Evolutionary conservation across 352 stramenopile species (phyloP), one percentile per base, ranked within the genome.

Genomic region (Pythium vanterpoolii): DNA sequence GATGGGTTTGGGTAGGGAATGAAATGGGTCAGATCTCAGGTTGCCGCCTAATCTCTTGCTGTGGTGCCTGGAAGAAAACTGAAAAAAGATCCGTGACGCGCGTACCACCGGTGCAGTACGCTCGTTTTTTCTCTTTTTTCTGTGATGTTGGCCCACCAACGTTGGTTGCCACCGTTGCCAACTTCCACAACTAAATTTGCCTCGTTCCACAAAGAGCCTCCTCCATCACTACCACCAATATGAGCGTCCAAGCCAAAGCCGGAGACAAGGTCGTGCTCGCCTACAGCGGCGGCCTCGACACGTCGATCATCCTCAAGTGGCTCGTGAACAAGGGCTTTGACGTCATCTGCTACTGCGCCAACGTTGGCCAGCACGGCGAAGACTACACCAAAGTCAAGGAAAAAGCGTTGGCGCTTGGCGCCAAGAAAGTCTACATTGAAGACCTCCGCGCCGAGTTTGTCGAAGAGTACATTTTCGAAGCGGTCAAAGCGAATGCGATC

Each of bases 251-350:
- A 46, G 81, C 81, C 62, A 75, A 88, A 23, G 24, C 77, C 39
- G 83, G 83, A 69, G 83, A 93, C 69, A 98, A 98, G 76, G 83
- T 98, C 68, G 81, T 99, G 61, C 89, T 99, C 62, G 96, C 96
- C 51, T 99, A 99, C 87, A 97, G 86, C 66, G 96, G 96, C 71
- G 97, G 97, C 53, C 87, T 99, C 47, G 97, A 99, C 77, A 99
- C 97, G 56, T 99, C 96, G 64, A 96, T 98, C 58, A 99, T 99
- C 81, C 90, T 99, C 56, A 98, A 98, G 77, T 99, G 96, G 96
- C 93, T 99, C 56, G 96, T 92, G 24, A 93, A 95, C 80, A 98
- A 99, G 77, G 96, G 96, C 68, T 99, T 98, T 66, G 95, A 99
- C 51, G 96, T 99, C 27, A 97, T 98, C 71, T 97, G 93, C 78